Evolutionary conservation across 306 rosid genomes (phyloP).

Genomic region (Rosa multiflora): DNA sequence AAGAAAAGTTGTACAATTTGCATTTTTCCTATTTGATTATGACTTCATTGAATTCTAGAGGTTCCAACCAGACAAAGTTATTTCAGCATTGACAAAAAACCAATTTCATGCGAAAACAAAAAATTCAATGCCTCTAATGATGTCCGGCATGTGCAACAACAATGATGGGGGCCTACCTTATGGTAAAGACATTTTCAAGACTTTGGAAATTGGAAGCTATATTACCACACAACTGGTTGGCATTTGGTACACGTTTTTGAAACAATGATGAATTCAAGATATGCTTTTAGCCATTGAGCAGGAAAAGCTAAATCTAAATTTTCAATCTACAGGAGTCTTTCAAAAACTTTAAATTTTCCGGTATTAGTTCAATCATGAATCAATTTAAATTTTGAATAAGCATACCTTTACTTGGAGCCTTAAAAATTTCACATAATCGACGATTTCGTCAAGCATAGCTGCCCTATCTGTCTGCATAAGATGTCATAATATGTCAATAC

Average conservation of each 20-base stretch:
- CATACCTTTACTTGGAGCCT: constrained; percentile 98
- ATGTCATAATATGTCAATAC: constrained; percentile 16
- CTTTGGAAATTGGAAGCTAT: constrained; percentile 9
- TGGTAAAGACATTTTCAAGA: constrained; percentile 14
- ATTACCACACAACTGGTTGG: constrained; percentile 20
- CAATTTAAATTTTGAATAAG: constrained; percentile 10
- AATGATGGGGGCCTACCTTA: constrained; percentile 30
- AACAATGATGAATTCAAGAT: constrained; percentile 16
- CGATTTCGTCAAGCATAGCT: constrained; percentile 96
- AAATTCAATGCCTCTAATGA: constrained; percentile 19
- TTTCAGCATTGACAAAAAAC: constrained; percentile 35
- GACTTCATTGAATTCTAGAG: constrained; percentile 20
- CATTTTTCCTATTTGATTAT: constrained; percentile 12
- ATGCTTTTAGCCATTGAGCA: not conserved
- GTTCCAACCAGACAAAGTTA: constrained; percentile 26
- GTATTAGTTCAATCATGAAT: constrained; percentile 13
- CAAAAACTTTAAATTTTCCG: constrained; percentile 2
- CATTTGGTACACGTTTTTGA: constrained; percentile 25
- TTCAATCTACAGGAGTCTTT: not conserved
- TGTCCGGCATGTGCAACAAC: constrained; percentile 20
- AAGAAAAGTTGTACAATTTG: constrained; percentile 11
- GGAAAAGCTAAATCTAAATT: not conserved
- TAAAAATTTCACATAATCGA: constrained; percentile 94
- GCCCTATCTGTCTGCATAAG: constrained; percentile 86
- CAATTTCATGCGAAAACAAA: constrained; percentile 16